Base-by-base conservation (phyloP, 202 grass and related monocot species). In the Miscanthus sacchariflorus region DNA sequence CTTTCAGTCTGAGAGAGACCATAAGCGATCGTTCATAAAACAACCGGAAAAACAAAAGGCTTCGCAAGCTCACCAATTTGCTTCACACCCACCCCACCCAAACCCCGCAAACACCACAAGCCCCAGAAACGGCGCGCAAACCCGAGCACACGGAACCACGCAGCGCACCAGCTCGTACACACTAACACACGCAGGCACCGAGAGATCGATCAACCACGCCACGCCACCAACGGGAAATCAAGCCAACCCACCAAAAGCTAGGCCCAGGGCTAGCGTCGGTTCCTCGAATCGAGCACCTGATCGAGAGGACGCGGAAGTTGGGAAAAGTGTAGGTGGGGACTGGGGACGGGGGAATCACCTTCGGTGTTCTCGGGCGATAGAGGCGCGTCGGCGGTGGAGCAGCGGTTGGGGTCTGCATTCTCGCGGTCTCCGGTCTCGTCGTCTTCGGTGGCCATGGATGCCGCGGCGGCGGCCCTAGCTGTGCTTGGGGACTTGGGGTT, bases 401-500 rank as follows among this genome's bases (percentile, higher is more conserved):
- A 21, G 54, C 3, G 24, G 54, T 73, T 61, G 38, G 54, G 70
- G 82, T 74, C 52, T 12, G 24, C 70, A 75, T 75, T 74, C 35
- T 74, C 70, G 81, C 81, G 3, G 70, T 63, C 69, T 23, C 39
- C 81, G 23, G 46, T 44, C 45, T 24, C 80, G 5, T 12, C 66
- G 81, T 42, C 68, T 35, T 9, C 81, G 46, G 10, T 50, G 38
- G 70, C 36, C 81, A 84, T 84, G 70, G 70, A 61, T n/a, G 35
- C 49, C 28, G 44, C 67, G 10, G 27, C 28, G 69, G 50, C 4
- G 36, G 70, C 49, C 81, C 68, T 72, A 83, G 49, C 2, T 13
- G 21, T 56, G 48, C n/a, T 58, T 58, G 77, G 77, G 77, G 77
- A 65, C 25, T 79, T 44, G 77, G 58, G 77, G 58, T 28, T 66